Evolutionary conservation across 768 basidiomycete genomes (phyloP), one percentile per base, ranked within the genome.

Genomic region (Boletus sp.): DNA sequence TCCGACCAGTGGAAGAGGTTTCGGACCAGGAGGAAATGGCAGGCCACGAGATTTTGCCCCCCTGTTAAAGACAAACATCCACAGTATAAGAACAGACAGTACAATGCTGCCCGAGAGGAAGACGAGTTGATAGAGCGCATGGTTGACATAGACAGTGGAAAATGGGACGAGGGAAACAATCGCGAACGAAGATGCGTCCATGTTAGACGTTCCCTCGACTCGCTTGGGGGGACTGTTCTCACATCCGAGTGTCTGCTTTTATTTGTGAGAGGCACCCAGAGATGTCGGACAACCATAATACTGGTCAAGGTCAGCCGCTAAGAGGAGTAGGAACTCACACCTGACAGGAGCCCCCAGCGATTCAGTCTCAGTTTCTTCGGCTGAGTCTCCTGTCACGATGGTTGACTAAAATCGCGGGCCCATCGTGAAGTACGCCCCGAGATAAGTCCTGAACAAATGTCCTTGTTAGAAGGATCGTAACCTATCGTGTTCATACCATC

Each of bases 11-110:
- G 71, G 71, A 13, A 70, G 55, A 17, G 72, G 55, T 52, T 55
- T 64, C 0, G 70, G 71, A 19, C 70, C 70, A n/a, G 71, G 70
- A 11, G 69, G 71, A 7, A 61, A 50, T n/a, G 59, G 58, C 17
- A 63, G 15, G 30, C 49, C 56, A 17, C 33, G 27, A 15, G 51
- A n/a, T n/a, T 40, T 59, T 35, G 55, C 4, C 40, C 33, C 46
- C 34, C 30, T 50, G 17, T 32, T 27, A 2, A 47, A 46, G 42
- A 47, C 25, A 38, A 62, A 35, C 15, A 40, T 35, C 50, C 47
- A 62, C 1, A 58, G 29, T 1, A 61, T 15, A 23, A 54, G 17
- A 29, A 40, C 14, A 39, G 19, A 39, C 2, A 57, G 29, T 19
- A 56, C 25, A 49, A 58, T 23, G 35, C 21, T 47, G 1, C 17